These are phyloP conservation scores for Saturnispora serradocipensis DNA, from an alignment of 805 yeast genomes.

Conservation along the genomic window DNA sequence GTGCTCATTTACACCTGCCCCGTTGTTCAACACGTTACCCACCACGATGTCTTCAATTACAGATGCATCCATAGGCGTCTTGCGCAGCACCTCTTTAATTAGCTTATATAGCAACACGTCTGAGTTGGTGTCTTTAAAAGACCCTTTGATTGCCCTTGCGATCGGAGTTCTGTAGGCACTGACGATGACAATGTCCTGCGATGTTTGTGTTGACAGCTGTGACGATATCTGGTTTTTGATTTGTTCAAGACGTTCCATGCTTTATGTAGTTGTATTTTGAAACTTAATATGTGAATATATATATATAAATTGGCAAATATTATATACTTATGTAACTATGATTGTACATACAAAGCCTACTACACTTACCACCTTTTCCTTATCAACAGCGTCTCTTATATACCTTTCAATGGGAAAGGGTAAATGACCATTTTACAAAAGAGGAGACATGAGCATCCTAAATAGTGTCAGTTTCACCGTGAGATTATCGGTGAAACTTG, in stretches of 20 bases:
- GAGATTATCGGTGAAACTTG: background rate
- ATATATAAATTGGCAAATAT: background rate
- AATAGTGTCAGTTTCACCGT: background rate
- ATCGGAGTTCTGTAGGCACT: constrained; percentile 88
- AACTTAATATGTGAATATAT: too few relatives aligned
- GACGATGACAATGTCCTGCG: constrained; percentile 86
- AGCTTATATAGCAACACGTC: constrained; percentile 69
- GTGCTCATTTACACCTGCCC: constrained; percentile 93
- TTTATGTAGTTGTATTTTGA: background rate
- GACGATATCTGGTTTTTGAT: constrained; percentile 11
- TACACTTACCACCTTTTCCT: background rate
- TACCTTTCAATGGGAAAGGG: background rate
- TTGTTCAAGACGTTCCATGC: constrained; percentile 14
- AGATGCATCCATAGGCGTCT: constrained; percentile 39
- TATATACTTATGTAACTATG: too few relatives aligned
- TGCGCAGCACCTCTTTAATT: constrained; percentile 49
- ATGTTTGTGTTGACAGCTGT: constrained; percentile 43
- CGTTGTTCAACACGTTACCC: constrained; percentile 86
- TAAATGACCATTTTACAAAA: background rate
- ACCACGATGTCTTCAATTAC: constrained; percentile 77
- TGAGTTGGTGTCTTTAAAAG: constrained; percentile 71
- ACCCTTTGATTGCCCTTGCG: constrained; percentile 80
- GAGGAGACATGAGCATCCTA: background rate
- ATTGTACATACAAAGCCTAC: background rate
- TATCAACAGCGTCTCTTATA: background rate